Conservation (phyloP, 306 rosid species). For the Trichosanthes truncata region DNA sequence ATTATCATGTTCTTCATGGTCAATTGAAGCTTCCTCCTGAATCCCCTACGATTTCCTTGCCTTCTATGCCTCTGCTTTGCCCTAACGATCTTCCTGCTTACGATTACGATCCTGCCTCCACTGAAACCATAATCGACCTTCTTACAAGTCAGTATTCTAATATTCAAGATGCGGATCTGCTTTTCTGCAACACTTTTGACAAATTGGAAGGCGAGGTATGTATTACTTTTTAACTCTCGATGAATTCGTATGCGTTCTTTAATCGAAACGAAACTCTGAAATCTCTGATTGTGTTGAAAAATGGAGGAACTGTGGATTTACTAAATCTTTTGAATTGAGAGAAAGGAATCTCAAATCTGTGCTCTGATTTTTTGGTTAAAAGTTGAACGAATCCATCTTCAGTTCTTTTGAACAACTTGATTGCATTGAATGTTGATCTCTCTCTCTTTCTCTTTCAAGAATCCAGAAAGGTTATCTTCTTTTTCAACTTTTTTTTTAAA, state of each 20-base stretch:
- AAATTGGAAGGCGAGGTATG: slow-evolving; percentile 14
- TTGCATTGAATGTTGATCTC: no score
- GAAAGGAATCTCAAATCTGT: no score
- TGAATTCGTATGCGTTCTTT: background rate
- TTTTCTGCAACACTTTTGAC: slow-evolving; percentile 9
- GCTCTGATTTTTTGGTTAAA: no score
- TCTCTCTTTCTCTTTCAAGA: no score
- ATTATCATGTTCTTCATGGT: slow-evolving; percentile 6
- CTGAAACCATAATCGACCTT: background rate
- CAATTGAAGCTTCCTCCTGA: background rate
- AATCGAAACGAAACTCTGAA: background rate
- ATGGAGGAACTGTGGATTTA: no score
- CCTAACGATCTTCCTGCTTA: slow-evolving; percentile 1
- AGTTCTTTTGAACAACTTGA: no score
- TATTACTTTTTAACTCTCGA: background rate
- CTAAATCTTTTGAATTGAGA: background rate
- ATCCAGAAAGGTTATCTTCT: no score
- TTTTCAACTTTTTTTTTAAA: no score
- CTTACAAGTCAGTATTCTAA: slow-evolving; percentile 9
- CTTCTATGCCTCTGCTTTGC: slow-evolving; percentile 9
- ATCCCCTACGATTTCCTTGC: background rate
- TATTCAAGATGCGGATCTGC: background rate
- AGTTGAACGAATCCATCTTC: no score
- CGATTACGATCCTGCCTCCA: background rate
- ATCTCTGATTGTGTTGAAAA: background rate